Percentiles rank a stretch among this genome's conserved stretches.
phyloP scores from a whole-genome alignment of 805 yeast species.

The Tetrapisispora iriomotensis region DNA sequence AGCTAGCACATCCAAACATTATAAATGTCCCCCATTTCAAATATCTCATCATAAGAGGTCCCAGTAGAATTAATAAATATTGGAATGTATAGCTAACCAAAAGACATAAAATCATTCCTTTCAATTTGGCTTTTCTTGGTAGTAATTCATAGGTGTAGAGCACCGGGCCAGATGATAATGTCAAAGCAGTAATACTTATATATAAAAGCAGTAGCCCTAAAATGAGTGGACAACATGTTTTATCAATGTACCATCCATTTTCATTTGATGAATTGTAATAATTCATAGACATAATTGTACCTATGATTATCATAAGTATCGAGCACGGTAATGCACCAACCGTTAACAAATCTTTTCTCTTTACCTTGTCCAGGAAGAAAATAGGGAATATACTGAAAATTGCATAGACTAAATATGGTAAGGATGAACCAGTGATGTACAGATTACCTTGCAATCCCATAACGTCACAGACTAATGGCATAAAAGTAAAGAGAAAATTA shows the following conservation, averaged over 20 bases:
- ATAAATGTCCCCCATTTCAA: slow-evolving; percentile 35
- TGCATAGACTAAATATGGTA: slow-evolving; percentile 34
- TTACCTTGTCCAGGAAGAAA: slow-evolving; percentile 32
- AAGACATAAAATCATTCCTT: slow-evolving; percentile 39
- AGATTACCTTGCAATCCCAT: slow-evolving; percentile 34
- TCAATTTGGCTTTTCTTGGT: slow-evolving; percentile 36
- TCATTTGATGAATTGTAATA: too few relatives aligned
- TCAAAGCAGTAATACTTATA: slow-evolving; percentile 38
- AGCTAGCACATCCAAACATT: slow-evolving; percentile 29
- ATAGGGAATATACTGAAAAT: slow-evolving; percentile 38
- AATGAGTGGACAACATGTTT: slow-evolving; percentile 34
- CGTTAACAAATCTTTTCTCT: slow-evolving; percentile 39
- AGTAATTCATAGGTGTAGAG: slow-evolving; percentile 42
- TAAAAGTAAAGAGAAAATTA: slow-evolving; percentile 35
- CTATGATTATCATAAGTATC: slow-evolving; percentile 29
- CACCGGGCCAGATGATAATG: slow-evolving; percentile 40
- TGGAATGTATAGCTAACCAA: slow-evolving; percentile 37
- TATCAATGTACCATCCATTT: slow-evolving; percentile 32
- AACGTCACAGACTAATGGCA: slow-evolving; percentile 38
- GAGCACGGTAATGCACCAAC: slow-evolving; percentile 36
- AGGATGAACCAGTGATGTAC: slow-evolving; percentile 29
- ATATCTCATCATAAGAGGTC: slow-evolving; percentile 32
- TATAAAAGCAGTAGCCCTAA: slow-evolving; percentile 37
- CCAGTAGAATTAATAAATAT: slow-evolving; percentile 30
- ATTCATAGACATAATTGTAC: slow-evolving; percentile 29